Conservation (phyloP, 2,329 filamentous ascomycete species). For the Colletotrichum sp. region DNA sequence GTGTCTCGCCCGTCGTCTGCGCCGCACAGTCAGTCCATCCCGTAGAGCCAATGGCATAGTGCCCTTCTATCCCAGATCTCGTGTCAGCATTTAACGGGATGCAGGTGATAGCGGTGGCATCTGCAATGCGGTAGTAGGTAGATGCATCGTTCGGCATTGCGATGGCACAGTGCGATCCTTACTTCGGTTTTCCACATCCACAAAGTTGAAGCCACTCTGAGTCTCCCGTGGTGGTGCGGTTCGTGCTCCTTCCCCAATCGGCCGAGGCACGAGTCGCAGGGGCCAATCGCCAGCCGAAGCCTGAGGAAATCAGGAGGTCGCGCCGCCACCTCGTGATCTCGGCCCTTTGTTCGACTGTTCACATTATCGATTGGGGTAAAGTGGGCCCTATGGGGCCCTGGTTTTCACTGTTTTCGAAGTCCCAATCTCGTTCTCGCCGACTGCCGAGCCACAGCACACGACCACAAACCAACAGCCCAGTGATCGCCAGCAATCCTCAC, state of each 20-base stretch:
- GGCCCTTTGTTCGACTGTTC: not conserved
- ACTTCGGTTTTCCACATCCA: not conserved
- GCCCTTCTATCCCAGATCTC: not conserved
- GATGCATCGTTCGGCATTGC: not conserved
- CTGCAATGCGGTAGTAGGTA: not conserved
- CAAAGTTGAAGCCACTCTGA: not conserved
- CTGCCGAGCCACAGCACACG: not conserved
- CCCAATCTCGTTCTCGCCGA: not conserved
- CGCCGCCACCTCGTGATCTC: not conserved
- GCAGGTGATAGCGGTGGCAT: not conserved
- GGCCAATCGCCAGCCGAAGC: not conserved
- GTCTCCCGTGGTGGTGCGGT: not conserved
- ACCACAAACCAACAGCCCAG: not conserved
- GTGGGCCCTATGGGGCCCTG: not conserved
- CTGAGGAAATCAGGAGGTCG: not conserved
- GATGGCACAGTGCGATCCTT: not conserved
- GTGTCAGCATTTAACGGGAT: not conserved
- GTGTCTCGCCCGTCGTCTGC: not conserved
- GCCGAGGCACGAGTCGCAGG: not conserved
- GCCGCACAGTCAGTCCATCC: not conserved
- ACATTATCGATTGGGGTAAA: not conserved
- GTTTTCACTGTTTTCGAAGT: not conserved
- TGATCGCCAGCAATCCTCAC: not conserved
- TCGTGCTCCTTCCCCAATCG: conserved; percentile 4
- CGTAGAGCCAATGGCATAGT: not conserved